These are phyloP conservation scores for Avena eriantha DNA, from an alignment of 176 grass and related monocot species.

Conservation along the genomic window DNA sequence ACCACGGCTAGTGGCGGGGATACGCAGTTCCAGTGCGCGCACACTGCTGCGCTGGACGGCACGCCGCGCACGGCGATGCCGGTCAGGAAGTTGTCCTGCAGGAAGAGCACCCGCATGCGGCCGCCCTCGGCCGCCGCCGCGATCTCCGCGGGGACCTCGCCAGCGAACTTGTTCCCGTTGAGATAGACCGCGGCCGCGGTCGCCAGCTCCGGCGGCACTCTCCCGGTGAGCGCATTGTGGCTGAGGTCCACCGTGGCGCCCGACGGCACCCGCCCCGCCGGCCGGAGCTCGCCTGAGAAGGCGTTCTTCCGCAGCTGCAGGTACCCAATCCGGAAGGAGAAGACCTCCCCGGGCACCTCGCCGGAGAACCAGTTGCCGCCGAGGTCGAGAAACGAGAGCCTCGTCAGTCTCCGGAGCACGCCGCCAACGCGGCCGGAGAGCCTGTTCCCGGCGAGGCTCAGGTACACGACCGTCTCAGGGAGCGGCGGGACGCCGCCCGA, in stretches of 20 bases:
- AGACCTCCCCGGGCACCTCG: constrained; percentile 58
- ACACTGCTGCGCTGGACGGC: constrained; percentile 61
- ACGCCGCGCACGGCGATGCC: constrained; percentile 52
- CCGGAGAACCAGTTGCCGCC: constrained; percentile 74
- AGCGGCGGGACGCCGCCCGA: constrained; percentile 53
- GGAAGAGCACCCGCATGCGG: constrained; percentile 69
- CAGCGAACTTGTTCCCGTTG: constrained; percentile 66
- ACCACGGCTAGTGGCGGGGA: constrained; percentile 55
- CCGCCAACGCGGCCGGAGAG: constrained; percentile 62
- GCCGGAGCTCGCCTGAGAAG: constrained; percentile 69
- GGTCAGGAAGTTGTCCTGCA: constrained; percentile 87
- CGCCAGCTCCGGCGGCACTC: constrained; percentile 68
- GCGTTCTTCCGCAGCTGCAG: constrained; percentile 75
- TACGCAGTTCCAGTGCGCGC: constrained; percentile 76
- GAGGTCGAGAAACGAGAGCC: constrained; percentile 73
- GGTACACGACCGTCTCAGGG: constrained; percentile 64
- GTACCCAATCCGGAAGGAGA: constrained; percentile 60
- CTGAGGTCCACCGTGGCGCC: constrained; percentile 82
- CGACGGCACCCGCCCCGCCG: constrained; percentile 31
- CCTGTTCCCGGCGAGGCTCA: constrained; percentile 67
- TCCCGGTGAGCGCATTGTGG: constrained; percentile 69
- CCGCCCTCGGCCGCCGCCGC: constrained; percentile 58
- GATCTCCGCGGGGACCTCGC: constrained; percentile 56
- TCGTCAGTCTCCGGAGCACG: constrained; percentile 44
- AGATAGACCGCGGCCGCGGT: constrained; percentile 60